Evolutionary conservation across 495 filamentous ascomycete genomes (phyloP), one percentile per base, ranked within the genome.

Genomic region (Hypoxylon perforatum): DNA sequence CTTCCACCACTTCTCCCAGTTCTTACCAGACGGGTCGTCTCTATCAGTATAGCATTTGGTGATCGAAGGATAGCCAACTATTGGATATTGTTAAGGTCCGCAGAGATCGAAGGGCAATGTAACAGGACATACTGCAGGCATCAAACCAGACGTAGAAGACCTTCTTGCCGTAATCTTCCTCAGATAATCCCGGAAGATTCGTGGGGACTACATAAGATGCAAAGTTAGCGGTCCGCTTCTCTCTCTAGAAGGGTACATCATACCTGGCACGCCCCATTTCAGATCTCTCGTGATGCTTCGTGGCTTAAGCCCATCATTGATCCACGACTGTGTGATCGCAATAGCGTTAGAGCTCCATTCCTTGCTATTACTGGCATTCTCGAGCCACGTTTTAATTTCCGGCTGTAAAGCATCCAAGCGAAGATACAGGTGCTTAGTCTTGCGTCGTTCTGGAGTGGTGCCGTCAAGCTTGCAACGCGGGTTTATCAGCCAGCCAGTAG

Each of bases 111-210:
- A 17, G 28, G 18, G 35, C 45, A n/a, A 48, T 4, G 57, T 19
- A 17, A 12, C 11, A 15, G 7, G 11, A 44, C 66, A 30, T 69
- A 69, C 70, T 96, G 76, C 93, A 97, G 36, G 95, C 95, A 76
- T 99, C 95, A 69, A 99, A 99, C 95, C 95, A 99, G 38, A 97
- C 93, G 68, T 99, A 99, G 62, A 98, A 84, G 60, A 96, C 93
- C 82, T 96, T 96, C 57, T 90, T 83, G 57, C 89, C 88, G 47
- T 88, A 94, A 9, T 86, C 88, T 3, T 77, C 76, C 19, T 82
- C 68, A 6, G 91, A 91, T 11, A 94, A 83, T 9, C 71, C 73
- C 7, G 73, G 67, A 7, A 73, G 61, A 21, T 63, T 55, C 8
- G 65, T 71, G 21, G 75, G 75, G 21, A 77, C 75, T 76, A 35